Base-by-base conservation (phyloP, 768 basidiomycete genomes). In the Tricholoma terreum region DNA sequence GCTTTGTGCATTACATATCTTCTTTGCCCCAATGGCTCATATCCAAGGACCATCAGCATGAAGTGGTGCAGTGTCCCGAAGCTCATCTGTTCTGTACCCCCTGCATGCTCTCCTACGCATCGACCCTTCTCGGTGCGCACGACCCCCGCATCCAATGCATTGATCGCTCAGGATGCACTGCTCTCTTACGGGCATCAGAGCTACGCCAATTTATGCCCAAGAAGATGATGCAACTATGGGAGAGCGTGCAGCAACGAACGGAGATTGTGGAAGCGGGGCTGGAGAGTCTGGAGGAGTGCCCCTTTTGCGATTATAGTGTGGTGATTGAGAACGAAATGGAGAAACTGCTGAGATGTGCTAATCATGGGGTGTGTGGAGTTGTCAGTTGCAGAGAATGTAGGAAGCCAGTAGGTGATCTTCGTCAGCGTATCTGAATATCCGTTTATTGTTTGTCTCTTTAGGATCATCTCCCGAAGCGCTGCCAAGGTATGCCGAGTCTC, bases 1-100 rank as follows among this genome's bases (percentile, higher is more conserved):
- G 84, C 4, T 87, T 89, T 69, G 89, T 91, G 67, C 24, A 38
- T 24, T 19, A 27, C 53, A n/a, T 31, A 31, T 17, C 43, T 48
- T 58, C 11, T 50, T 50, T 19, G 17, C 17, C n/a, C n/a, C n/a
- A n/a, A 40, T 40, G 15, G n/a, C 6, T 40, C 17, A n/a, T 33
- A 6, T 33, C 31, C 5, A 17, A 42, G 19, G 15, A 58, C n/a
- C n/a, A n/a, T n/a, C n/a, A 94, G 91, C 80, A 82, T 36, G 84
- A 88, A 60, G 88, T 93, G 86, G 78, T 90, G 1, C 92, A 94
- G 71, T 94, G 93, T 63, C 84, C 88, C 0, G 92, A 94, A 50
- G 84, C 87, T 0, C 93, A 95, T 68, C 81, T 93, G 1, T 95
- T 94, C 75, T 95, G 93, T 69, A 75, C 69, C 22, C 71, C 76